phyloP scores from a whole-genome alignment of 1,284 basidiomycete genomes.

The Cryptococcus hybrid region DNA sequence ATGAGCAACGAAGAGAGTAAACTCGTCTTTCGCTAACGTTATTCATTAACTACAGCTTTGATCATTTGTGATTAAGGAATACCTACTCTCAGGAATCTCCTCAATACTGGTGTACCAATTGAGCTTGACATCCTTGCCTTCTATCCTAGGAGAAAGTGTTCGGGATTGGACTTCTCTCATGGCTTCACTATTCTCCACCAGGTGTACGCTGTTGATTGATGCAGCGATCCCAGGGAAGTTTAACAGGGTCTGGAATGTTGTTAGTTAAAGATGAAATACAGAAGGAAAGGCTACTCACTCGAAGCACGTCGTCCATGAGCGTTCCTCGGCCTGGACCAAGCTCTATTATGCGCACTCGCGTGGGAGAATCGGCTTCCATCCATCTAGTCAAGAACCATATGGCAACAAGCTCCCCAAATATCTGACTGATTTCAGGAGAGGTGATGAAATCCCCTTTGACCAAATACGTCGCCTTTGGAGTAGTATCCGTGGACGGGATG shows the following conservation, averaged over 20 bases:
- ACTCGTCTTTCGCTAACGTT: conserved; percentile 53
- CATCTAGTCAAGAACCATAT: conserved; percentile 2
- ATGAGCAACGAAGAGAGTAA: conserved; percentile 88
- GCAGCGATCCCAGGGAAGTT: conserved; percentile 57
- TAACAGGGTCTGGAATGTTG: conserved; percentile 32
- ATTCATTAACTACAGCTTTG: not conserved
- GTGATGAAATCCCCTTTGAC: conserved; percentile 93
- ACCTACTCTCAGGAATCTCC: conserved; percentile 57
- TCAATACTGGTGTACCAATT: conserved; percentile 76
- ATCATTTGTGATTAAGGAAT: not conserved
- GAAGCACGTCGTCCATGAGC: conserved; percentile 83
- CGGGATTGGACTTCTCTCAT: conserved; percentile 65
- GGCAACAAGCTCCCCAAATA: conserved; percentile 84
- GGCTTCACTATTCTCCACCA: conserved; percentile 74
- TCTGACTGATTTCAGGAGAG: conserved; percentile 93
- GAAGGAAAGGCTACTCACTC: conserved; percentile 56
- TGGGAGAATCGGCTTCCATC: not conserved
- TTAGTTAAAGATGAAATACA: not conserved
- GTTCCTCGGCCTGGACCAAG: conserved; percentile 94
- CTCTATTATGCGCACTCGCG: conserved; percentile 72
- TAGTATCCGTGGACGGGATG: conserved; percentile 91
- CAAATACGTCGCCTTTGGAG: conserved; percentile 75
- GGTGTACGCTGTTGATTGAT: conserved; percentile 61
- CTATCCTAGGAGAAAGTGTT: conserved; percentile 52
- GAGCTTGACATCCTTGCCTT: conserved; percentile 48